These are phyloP conservation scores for Naganishia cerealis DNA, from an alignment of 1,284 basidiomycete genomes.

Conservation along the genomic window DNA sequence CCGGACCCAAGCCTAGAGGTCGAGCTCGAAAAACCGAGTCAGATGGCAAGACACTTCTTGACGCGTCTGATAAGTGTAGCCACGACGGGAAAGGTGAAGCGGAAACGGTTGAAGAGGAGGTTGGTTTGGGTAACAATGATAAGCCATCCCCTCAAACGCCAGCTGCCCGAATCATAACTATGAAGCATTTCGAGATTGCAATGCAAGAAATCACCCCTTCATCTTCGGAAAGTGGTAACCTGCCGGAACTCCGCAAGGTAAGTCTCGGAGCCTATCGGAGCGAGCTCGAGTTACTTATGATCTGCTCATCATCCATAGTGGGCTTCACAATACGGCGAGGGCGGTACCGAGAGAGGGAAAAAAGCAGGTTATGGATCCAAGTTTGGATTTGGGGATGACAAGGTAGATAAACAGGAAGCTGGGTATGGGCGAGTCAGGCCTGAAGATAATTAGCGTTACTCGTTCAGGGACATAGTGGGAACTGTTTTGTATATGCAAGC, in stretches of 20 bases:
- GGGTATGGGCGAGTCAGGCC: conserved; percentile 39
- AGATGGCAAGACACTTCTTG: neutral
- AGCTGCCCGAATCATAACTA: conserved; percentile 16
- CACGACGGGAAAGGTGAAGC: neutral
- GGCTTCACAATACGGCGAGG: conserved; percentile 87
- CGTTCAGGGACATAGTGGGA: neutral
- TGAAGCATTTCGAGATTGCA: conserved; percentile 73
- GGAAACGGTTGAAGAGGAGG: neutral
- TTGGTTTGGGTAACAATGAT: neutral
- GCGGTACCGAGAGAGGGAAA: conserved; percentile 49
- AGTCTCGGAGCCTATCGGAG: conserved; percentile 2
- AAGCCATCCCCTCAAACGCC: neutral
- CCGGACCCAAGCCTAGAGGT: neutral
- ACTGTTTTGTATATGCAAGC: neutral
- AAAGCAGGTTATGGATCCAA: conserved; percentile 54
- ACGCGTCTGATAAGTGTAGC: neutral
- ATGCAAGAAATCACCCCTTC: conserved; percentile 82
- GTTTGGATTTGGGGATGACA: conserved; percentile 53
- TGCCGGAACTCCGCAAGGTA: conserved; percentile 72
- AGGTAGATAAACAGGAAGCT: conserved; percentile 31
- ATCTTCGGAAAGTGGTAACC: conserved; percentile 74
- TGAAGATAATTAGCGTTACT: conserved; percentile 33
- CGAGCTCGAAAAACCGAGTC: neutral
- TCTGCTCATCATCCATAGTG: conserved; percentile 54
- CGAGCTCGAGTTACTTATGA: neutral